Percentiles rank a stretch among this genome's conserved stretches.
These are phyloP conservation scores for Fusarium scirpi DNA, from an alignment of 2,329 filamentous ascomycete genomes.

Conservation along the genomic window DNA sequence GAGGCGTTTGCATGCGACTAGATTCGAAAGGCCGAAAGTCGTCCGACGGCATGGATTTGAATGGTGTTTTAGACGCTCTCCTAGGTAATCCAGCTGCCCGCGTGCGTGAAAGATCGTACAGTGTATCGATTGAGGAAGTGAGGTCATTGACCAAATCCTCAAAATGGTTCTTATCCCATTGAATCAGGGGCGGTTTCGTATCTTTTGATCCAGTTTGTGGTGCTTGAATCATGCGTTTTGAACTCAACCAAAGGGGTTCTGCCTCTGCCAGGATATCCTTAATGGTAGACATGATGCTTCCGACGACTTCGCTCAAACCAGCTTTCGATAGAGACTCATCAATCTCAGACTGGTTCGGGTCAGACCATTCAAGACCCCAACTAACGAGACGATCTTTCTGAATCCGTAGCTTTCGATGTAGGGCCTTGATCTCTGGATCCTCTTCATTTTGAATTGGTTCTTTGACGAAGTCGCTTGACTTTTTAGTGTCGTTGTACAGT, in stretches of 20 bases:
- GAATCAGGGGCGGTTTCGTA: conserved; percentile 67
- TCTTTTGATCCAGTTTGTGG: conserved; percentile 59
- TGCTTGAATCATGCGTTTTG: conserved; percentile 59
- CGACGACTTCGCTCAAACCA: conserved; percentile 80
- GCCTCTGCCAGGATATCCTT: conserved; percentile 83
- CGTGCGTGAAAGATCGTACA: conserved; percentile 80
- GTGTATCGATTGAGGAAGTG: conserved; percentile 81
- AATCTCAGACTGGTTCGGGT: conserved; percentile 77
- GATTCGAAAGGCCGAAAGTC: conserved; percentile 68
- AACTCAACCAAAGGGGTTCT: conserved; percentile 76
- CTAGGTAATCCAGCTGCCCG: conserved; percentile 60
- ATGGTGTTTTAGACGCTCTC: conserved; percentile 48
- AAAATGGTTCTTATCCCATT: conserved; percentile 79
- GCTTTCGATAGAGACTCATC: conserved; percentile 77
- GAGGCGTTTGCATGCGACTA: conserved; percentile 70
- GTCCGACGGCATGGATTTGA: conserved; percentile 56
- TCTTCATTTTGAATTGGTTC: conserved; percentile 71
- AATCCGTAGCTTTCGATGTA: conserved; percentile 82
- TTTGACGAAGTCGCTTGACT: conserved; percentile 78
- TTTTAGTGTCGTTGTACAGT: conserved; percentile 85
- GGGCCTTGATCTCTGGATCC: conserved; percentile 75
- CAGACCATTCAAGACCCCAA: conserved; percentile 86
- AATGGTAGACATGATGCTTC: conserved; percentile 83
- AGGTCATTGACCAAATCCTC: conserved; percentile 80
- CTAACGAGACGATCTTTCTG: conserved; percentile 83